These are phyloP conservation scores for Tetracladium setigerum DNA, from an alignment of 495 filamentous ascomycete species.

Conservation along the genomic window DNA sequence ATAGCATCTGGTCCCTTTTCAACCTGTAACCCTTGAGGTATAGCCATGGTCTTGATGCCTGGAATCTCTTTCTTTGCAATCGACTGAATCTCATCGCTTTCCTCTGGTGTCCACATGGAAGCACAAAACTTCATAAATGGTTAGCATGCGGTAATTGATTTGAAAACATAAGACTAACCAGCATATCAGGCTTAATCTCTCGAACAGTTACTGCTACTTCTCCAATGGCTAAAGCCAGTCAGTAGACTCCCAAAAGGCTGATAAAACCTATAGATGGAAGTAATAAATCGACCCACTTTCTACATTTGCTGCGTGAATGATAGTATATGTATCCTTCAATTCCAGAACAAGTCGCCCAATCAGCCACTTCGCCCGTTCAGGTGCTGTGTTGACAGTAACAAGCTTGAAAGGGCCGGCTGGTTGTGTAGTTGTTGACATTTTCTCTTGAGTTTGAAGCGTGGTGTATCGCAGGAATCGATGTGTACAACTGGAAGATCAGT, in stretches of 20 bases:
- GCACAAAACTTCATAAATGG: conserved; percentile 43
- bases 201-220: conserved; percentile 39
- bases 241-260: neutral
- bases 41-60: conserved; percentile 42
- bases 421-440: no score
- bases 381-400: conserved; percentile 59
- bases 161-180: conserved; percentile 12
- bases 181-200: conserved; percentile 38
- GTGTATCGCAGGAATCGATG: no score
- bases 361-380: conserved; percentile 50
- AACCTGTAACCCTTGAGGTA: conserved; percentile 57
- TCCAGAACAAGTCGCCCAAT: conserved; percentile 49
- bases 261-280: neutral
- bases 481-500: no score
- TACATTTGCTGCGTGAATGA: conserved; percentile 49
- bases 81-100: conserved; percentile 45
- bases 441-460: no score
- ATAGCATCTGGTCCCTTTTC: conserved; percentile 58
- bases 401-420: conserved; percentile 53
- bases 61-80: conserved; percentile 46
- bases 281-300: conserved; percentile 30
- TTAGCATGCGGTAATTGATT: no score
- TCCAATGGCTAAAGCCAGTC: conserved; percentile 38
- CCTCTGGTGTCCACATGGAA: conserved; percentile 59
- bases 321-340: conserved; percentile 48